Evolutionary conservation across 2,329 filamentous ascomycete species (phyloP).

Genomic region (Diplodia sapinea): DNA sequence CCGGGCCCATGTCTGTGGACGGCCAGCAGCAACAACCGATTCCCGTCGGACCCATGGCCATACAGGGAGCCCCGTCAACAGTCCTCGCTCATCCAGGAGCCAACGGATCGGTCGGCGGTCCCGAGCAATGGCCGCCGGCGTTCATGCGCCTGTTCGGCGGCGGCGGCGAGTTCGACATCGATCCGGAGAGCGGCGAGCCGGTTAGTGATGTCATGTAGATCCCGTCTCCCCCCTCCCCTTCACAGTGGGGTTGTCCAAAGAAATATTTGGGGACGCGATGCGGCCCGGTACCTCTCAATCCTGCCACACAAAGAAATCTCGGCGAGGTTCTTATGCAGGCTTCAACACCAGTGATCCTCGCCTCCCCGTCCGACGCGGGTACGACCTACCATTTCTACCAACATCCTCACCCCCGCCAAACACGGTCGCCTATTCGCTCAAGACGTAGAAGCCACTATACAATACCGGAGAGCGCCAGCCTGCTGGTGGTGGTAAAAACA

Average conservation of each 20-base stretch:
- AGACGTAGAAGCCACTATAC: no score
- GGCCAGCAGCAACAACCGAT: background rate
- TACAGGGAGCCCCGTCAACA: background rate
- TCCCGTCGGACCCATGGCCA: slow-evolving; percentile 1
- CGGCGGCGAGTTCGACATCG: slow-evolving; percentile 17
- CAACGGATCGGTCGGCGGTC: slow-evolving; percentile 6
- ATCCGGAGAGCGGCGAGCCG: slow-evolving; percentile 23
- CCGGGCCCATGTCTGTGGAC: slow-evolving; percentile 15
- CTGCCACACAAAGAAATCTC: no score
- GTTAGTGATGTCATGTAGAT: slow-evolving; percentile 16
- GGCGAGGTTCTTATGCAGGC: background rate
- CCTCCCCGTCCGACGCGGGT: no score
- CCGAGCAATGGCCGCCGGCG: slow-evolving; percentile 29
- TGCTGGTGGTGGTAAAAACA: no score
- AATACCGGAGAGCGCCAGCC: no score
- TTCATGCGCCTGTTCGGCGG: slow-evolving; percentile 25
- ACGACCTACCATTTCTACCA: no score
- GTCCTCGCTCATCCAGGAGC: slow-evolving; percentile 1
- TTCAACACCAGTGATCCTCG: background rate
- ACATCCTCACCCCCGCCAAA: no score
- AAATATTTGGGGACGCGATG: background rate
- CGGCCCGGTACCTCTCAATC: no score
- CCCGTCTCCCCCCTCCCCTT: no score
- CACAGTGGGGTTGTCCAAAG: background rate
- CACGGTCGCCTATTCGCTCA: no score